Evolutionary conservation across 352 stramenopile species (phyloP).

Genomic region (Pythium apleroticum): DNA sequence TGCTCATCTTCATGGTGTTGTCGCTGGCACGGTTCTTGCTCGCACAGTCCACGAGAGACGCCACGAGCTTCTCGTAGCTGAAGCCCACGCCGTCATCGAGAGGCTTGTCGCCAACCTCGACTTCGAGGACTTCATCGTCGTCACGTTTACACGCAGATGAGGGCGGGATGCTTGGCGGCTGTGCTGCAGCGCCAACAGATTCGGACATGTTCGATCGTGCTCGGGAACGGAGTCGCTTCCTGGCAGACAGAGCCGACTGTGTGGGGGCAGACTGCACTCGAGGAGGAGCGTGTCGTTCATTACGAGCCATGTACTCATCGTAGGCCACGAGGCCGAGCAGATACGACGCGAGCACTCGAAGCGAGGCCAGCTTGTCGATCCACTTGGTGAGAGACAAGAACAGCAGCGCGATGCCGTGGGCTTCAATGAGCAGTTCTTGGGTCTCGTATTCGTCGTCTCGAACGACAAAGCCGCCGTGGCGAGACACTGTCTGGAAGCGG

Average conservation of each 20-base stretch:
- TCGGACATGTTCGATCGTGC: slow-evolving; percentile 12
- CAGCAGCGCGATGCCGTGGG: slow-evolving; percentile 20
- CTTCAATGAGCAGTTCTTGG: slow-evolving; percentile 3
- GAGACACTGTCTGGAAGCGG: slow-evolving; percentile 4
- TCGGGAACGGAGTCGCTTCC: neutral
- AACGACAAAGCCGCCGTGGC: neutral
- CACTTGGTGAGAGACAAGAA: slow-evolving; percentile 16
- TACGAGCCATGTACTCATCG: slow-evolving; percentile 30
- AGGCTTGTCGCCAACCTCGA: slow-evolving; percentile 50
- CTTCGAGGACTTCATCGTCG: slow-evolving; percentile 56
- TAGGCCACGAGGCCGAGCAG: slow-evolving; percentile 52
- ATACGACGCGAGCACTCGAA: slow-evolving; percentile 52
- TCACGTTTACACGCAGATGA: slow-evolving; percentile 26
- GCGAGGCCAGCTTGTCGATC: slow-evolving; percentile 49
- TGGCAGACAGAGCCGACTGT: neutral
- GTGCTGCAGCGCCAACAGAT: neutral
- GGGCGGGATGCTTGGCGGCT: neutral
- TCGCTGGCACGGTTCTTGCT: slow-evolving; percentile 36
- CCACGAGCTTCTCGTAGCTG: slow-evolving; percentile 49
- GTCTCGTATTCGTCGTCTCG: neutral
- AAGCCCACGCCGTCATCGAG: slow-evolving; percentile 33
- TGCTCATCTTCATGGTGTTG: slow-evolving; percentile 41
- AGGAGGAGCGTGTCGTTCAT: neutral
- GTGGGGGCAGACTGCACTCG: neutral
- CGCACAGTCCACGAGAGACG: slow-evolving; percentile 35